These are phyloP conservation scores for Strigomonas culicis DNA, from an alignment of 208 protist genomes.

Conservation along the genomic window DNA sequence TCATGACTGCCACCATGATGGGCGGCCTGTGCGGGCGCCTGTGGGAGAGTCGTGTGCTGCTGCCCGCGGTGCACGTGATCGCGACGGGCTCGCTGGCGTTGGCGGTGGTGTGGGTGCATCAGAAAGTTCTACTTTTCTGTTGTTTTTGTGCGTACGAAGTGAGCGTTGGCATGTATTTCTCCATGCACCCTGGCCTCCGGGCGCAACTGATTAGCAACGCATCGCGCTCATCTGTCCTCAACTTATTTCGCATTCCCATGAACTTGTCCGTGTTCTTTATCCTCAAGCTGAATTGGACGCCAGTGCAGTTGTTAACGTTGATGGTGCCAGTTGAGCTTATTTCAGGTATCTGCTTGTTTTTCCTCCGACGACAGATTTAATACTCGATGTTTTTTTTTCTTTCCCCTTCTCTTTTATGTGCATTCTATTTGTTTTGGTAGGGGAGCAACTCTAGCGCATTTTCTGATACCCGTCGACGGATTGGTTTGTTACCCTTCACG, in stretches of 20 bases:
- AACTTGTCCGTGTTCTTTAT: constrained; percentile 23
- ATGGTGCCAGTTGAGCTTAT: constrained; percentile 11
- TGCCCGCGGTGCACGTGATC: constrained; percentile 7
- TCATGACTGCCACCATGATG: constrained; percentile 47
- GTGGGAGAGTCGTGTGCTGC: constrained; percentile 1
- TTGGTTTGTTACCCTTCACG: too few relatives aligned
- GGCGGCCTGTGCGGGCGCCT: constrained; percentile 15
- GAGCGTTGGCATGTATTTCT: constrained; percentile 20
- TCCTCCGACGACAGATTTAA: neutral
- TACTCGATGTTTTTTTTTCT: neutral
- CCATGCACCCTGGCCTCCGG: constrained; percentile 21
- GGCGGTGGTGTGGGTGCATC: constrained; percentile 12
- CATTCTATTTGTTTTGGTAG: too few relatives aligned
- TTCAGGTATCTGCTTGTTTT: constrained; percentile 8
- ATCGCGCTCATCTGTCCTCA: constrained; percentile 21
- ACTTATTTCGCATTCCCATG: constrained; percentile 31
- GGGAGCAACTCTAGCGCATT: too few relatives aligned
- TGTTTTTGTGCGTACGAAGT: constrained; percentile 18
- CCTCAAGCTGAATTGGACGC: constrained; percentile 11
- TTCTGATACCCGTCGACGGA: too few relatives aligned
- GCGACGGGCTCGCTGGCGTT: neutral
- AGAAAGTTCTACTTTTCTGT: constrained; percentile 13
- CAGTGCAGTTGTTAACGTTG: neutral
- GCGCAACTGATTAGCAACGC: constrained; percentile 12
- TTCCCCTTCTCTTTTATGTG: too few relatives aligned